Conservation (phyloP, 2,329 filamentous ascomycete genomes). For the Epichloe amarillans region DNA sequence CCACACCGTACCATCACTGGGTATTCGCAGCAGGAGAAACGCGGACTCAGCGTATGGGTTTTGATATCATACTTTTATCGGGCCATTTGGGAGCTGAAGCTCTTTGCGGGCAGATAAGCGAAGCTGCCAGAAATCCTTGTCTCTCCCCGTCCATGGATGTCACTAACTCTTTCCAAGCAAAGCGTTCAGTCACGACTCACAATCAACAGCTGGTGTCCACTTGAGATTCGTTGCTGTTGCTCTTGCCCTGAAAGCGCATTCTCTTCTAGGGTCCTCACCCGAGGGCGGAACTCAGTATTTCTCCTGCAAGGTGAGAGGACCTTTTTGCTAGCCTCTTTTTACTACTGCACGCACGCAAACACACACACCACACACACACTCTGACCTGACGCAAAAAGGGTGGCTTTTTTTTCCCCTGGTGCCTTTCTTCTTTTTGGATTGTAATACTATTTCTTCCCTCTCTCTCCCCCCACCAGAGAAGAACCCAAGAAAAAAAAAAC, state of each 20-base stretch:
- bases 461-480: not conserved
- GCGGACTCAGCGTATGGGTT: too few relatives aligned
- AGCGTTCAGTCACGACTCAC: not conserved
- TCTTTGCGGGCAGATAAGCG: too few relatives aligned
- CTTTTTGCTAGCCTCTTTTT: not conserved
- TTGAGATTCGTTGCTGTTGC: not conserved
- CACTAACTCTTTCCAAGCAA: not conserved
- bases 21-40: too few relatives aligned
- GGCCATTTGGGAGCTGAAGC: too few relatives aligned
- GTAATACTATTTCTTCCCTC: not conserved
- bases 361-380: not conserved
- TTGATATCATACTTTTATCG: too few relatives aligned
- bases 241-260: not conserved
- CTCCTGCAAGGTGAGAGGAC: too few relatives aligned
- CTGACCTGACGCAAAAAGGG: not conserved
- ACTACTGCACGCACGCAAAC: not conserved
- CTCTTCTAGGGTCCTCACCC: not conserved
- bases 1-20: too few relatives aligned
- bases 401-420: not conserved
- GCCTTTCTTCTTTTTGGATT: constrained; percentile 4
- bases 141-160: not conserved
- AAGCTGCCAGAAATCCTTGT: too few relatives aligned
- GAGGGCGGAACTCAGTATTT: too few relatives aligned
- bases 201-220: too few relatives aligned
- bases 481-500: not conserved